A percentile compares a stretch with the other conserved stretches of the same genome.
These are phyloP conservation scores for Aegilops speltoides DNA, from an alignment of 176 grass and related monocot genomes.

Conservation along the genomic window DNA sequence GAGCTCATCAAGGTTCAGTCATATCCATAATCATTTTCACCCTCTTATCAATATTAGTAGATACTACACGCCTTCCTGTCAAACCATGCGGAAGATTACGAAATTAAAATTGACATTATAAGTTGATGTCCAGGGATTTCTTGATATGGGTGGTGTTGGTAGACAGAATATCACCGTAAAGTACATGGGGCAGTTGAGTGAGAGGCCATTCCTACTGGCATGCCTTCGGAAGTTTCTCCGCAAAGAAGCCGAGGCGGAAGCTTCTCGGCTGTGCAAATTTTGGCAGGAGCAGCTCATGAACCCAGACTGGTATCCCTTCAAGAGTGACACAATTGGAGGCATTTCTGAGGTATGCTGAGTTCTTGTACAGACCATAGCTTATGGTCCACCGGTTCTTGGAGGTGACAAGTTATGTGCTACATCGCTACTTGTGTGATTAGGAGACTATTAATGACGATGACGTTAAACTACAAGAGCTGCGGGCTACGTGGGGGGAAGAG, in stretches of 20 bases:
- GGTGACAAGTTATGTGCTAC: background rate
- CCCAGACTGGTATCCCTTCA: constrained; percentile 26
- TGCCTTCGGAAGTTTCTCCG: constrained; percentile 5
- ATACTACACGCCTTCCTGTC: background rate
- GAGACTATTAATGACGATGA: background rate
- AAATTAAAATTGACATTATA: background rate
- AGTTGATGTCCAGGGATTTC: background rate
- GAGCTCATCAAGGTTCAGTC: constrained; percentile 1
- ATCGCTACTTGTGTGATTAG: background rate
- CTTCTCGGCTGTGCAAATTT: background rate
- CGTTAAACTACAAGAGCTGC: background rate
- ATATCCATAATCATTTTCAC: background rate
- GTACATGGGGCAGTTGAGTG: constrained; percentile 24
- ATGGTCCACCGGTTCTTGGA: background rate
- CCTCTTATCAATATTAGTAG: no score
- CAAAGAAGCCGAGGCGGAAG: background rate
- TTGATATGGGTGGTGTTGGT: background rate
- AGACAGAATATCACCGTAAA: constrained; percentile 18
- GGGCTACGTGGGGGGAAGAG: background rate
- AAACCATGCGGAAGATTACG: background rate
- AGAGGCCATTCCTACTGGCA: constrained; percentile 1
- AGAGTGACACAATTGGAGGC: background rate
- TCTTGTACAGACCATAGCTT: background rate
- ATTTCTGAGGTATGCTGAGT: background rate
- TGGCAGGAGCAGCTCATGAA: constrained; percentile 29